Percentiles rank a stretch among this genome's conserved stretches.
Conservation (phyloP, 305 asterid genomes). For the Ilex paraguariensis region DNA sequence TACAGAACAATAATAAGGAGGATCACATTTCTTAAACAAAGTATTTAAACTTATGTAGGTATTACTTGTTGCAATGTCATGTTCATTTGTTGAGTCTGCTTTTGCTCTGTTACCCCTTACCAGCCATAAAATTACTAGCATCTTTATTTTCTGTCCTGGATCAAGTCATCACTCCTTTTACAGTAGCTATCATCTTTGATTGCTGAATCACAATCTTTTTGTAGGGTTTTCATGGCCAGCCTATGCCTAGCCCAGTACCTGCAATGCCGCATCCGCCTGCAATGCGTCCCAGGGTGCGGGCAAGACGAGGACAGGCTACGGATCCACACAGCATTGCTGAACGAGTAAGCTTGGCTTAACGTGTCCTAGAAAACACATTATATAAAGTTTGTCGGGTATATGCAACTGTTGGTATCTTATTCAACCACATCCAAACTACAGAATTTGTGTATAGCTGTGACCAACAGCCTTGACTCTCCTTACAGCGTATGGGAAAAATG, state of each 20-base stretch:
- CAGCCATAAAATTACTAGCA: background rate
- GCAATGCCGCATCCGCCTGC: slow-evolving; percentile 71
- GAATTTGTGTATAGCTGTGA: no score
- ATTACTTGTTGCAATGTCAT: background rate
- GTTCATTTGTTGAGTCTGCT: background rate
- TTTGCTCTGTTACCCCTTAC: background rate
- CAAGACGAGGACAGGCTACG: slow-evolving; percentile 94
- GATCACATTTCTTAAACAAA: background rate
- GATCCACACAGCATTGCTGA: slow-evolving; percentile 99
- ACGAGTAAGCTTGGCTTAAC: slow-evolving; percentile 45
- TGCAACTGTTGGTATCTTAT: no score
- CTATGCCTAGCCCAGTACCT: slow-evolving; percentile 49
- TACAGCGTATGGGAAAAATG: no score
- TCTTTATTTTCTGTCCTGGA: background rate
- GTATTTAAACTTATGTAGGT: background rate
- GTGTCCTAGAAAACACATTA: no score
- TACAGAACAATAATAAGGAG: no score
- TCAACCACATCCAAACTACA: no score
- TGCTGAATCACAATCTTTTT: slow-evolving; percentile 2
- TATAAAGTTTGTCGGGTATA: no score
- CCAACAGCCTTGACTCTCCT: no score
- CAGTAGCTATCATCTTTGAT: background rate
- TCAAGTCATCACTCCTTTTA: background rate
- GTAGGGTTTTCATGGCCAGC: slow-evolving; percentile 84
- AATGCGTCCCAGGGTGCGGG: slow-evolving; percentile 83